Conservation (phyloP, 2,329 filamentous ascomycete genomes). For the Paraphoma chrysanthemicola region DNA sequence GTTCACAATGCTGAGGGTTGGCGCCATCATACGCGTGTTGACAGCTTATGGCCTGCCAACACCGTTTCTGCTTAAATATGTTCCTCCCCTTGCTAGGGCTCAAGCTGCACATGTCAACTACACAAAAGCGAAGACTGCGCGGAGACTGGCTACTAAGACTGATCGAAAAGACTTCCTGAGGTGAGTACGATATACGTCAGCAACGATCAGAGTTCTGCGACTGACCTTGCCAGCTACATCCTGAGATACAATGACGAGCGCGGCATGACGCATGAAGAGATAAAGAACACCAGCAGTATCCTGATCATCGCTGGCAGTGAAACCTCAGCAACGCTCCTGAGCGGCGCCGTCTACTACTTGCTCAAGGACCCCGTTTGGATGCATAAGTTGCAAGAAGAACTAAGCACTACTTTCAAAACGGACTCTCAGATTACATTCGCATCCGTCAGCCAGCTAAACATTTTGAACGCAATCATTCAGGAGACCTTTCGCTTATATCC, state of each 20-base stretch:
- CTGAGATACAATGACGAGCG: conserved; percentile 18
- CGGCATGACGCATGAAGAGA: conserved; percentile 37
- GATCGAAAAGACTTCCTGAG: conserved; percentile 27
- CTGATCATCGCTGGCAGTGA: conserved; percentile 51
- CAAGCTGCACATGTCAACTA: conserved; percentile 11
- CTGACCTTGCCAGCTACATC: conserved; percentile 16
- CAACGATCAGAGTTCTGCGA: not conserved
- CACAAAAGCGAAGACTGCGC: conserved; percentile 16
- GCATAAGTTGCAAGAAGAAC: conserved; percentile 13
- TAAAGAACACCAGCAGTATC: conserved; percentile 38
- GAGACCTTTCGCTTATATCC: conserved; percentile 30
- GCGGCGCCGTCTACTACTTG: conserved; percentile 23
- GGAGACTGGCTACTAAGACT: conserved; percentile 19
- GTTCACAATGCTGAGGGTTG: conserved; percentile 13
- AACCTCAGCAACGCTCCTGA: conserved; percentile 40
- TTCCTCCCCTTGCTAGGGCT: conserved; percentile 10
- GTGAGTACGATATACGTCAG: not conserved
- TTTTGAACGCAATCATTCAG: conserved; percentile 25
- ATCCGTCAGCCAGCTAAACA: conserved; percentile 12
- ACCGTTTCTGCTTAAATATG: conserved; percentile 5
- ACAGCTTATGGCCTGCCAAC: conserved; percentile 13
- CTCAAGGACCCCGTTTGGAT: conserved; percentile 16
- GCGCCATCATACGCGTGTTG: conserved; percentile 8
- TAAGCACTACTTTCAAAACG: conserved; percentile 14
- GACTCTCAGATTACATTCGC: conserved; percentile 21